Conservation (phyloP, 2,329 filamentous ascomycete species). For the Tothia fuscella region DNA sequence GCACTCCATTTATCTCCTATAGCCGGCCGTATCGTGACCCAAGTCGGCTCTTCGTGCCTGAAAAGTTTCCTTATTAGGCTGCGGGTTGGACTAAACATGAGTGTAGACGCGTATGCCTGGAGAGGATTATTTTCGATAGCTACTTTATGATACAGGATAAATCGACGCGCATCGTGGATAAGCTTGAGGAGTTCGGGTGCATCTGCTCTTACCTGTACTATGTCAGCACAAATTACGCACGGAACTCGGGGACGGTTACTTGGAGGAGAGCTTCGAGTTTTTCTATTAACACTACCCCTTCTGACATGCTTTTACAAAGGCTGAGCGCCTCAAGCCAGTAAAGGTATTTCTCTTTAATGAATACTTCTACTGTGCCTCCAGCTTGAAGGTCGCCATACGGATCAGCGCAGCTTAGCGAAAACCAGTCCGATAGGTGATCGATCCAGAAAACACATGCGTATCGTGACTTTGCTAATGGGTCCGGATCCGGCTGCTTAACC, state of each 20-base stretch:
- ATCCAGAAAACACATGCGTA: constrained; percentile 24
- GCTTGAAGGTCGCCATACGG: constrained; percentile 3
- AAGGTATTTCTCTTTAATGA: constrained; percentile 13
- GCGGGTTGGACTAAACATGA: constrained; percentile 15
- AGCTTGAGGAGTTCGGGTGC: constrained; percentile 3
- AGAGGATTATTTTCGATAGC: constrained; percentile 16
- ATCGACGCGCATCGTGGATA: constrained; percentile 13
- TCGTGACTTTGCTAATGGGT: constrained; percentile 18
- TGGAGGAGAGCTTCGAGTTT: constrained; percentile 12
- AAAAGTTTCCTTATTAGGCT: constrained; percentile 14
- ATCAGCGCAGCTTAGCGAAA: constrained; percentile 15
- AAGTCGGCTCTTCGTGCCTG: constrained; percentile 14
- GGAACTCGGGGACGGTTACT: constrained; percentile 9
- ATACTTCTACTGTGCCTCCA: constrained; percentile 11
- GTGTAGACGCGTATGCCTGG: constrained; percentile 17
- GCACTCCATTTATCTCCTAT: constrained; percentile 11
- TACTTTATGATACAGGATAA: constrained; percentile 17
- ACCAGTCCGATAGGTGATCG: constrained; percentile 20
- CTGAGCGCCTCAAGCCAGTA: constrained; percentile 15
- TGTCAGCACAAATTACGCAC: constrained; percentile 7
- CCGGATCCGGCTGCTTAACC: constrained; percentile 15
- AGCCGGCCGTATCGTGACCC: constrained; percentile 12
- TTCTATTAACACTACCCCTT: constrained; percentile 13
- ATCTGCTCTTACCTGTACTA: constrained; percentile 5
- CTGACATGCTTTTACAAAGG: constrained; percentile 13